Evolutionary conservation across 1,284 basidiomycete species (phyloP), one percentile per base, ranked within the genome.

Genomic region (Leccinum fallax): DNA sequence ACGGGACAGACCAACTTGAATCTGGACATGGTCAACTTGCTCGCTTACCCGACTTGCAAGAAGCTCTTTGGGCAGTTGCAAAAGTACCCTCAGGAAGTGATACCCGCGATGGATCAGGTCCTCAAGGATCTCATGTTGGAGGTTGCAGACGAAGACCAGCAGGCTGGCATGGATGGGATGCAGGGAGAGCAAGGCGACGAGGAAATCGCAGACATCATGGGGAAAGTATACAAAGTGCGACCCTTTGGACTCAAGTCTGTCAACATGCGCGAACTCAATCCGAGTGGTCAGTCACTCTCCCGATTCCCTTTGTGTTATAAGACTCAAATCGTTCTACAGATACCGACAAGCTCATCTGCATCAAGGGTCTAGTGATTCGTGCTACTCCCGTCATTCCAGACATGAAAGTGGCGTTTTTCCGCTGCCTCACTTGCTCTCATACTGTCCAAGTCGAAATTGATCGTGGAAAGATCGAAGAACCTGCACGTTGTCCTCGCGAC

Each of bases 391-490:
- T 99, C 71, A 98, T 99, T 61, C 97, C 97, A 2, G 97, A 99
- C 77, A 99, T 99, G 97, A 95, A 95, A 78, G 85, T 88, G 71
- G 97, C 96, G 34, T 99, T 99, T 82, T 99, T 99, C 87, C 92
- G 96, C 54, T 99, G 97, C 79, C 81, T 94, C n/a, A 91, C 90
- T 46, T 99, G 97, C 76, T 92, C 91, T 62, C 96, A 99, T 77
- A 97, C 96, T 5, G 88, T 95, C 7, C 92, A 94, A 73, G 93
- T 94, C 65, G 95, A 97, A 72, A 97, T 99, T 61, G 95, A 98
- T 76, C 89, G 96, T 11, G 97, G 97, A 46, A 92, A 94, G 75
- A 98, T 99, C 69, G 88, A 91, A 72, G 97, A 99, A 77, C 97
- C 97, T 1, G 83, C 84, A 16, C 86, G 88, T 34, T 99, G 97